Conservation (phyloP, 345 rosid genomes). For the Lepidium sativum region DNA sequence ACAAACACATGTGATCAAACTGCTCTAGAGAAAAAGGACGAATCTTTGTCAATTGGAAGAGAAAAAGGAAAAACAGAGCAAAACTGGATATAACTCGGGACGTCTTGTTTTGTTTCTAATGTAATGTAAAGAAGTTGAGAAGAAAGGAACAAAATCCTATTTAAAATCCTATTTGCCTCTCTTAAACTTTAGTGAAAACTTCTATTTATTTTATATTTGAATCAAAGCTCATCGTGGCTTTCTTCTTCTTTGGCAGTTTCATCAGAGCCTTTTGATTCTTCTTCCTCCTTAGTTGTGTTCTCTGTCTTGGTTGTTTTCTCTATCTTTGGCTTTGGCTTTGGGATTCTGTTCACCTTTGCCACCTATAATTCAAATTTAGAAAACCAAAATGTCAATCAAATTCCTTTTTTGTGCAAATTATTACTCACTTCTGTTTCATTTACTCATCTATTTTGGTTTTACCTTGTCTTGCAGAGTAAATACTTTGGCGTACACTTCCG, state of each 20-base stretch:
- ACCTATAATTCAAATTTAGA: conserved; percentile 32
- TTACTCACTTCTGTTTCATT: neutral
- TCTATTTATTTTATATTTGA: conserved; percentile 14
- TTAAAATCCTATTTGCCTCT: conserved; percentile 13
- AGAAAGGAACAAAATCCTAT: conserved; percentile 15
- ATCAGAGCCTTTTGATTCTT: conserved; percentile 7
- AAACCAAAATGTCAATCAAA: neutral
- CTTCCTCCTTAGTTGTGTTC: conserved; percentile 33
- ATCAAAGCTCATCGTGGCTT: conserved; percentile 63
- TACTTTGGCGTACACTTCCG: conserved; percentile 57
- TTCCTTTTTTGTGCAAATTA: neutral
- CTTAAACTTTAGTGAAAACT: neutral
- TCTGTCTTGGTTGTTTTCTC: conserved; percentile 69
- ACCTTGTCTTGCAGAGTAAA: conserved; percentile 78
- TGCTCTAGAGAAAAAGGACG: neutral
- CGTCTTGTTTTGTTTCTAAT: conserved; percentile 3
- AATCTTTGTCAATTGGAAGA: neutral
- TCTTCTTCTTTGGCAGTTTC: conserved; percentile 26
- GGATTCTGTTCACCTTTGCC: conserved; percentile 49
- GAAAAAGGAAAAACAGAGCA: neutral
- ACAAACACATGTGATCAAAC: neutral
- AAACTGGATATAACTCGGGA: conserved; percentile 8
- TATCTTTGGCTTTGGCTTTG: conserved; percentile 85
- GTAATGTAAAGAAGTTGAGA: conserved; percentile 11
- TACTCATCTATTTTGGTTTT: neutral